These are phyloP conservation scores for Ascosphaera acerosa DNA, from an alignment of 2,329 filamentous ascomycete genomes.

Conservation along the genomic window DNA sequence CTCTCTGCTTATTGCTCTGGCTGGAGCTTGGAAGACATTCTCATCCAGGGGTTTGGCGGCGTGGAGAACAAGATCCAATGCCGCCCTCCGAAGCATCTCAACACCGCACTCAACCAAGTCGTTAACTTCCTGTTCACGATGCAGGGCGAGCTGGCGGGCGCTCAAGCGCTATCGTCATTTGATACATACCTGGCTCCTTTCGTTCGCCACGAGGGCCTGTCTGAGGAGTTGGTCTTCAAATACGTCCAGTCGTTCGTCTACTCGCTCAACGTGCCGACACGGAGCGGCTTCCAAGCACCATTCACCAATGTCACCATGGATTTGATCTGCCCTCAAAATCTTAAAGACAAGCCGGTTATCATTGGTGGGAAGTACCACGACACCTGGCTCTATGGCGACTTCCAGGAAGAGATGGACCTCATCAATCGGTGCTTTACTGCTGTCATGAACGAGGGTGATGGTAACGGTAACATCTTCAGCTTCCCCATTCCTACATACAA, in stretches of 20 bases:
- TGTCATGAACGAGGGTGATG: constrained; percentile 1
- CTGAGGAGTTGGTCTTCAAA: neutral
- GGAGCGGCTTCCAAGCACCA: neutral
- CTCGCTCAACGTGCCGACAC: constrained; percentile 1
- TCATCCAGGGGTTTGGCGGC: constrained; percentile 1
- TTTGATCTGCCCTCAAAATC: constrained; percentile 1
- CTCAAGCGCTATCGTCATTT: constrained; percentile 1
- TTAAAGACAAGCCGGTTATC: constrained; percentile 1
- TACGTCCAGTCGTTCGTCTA: constrained; percentile 1
- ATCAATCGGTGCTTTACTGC: constrained; percentile 1
- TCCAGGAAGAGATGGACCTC: constrained; percentile 1
- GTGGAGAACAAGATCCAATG: constrained; percentile 1
- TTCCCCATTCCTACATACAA: constrained; percentile 1
- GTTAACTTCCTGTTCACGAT: constrained; percentile 1
- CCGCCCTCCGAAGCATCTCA: constrained; percentile 1
- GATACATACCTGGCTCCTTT: constrained; percentile 1
- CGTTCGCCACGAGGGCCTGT: neutral
- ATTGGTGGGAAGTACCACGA: neutral
- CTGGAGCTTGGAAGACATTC: constrained; percentile 1
- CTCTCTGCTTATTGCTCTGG: constrained; percentile 1
- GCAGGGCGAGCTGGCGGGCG: neutral
- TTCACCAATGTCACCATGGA: constrained; percentile 1
- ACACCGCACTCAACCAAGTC: neutral
- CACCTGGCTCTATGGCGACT: constrained; percentile 1
- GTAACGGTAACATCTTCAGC: neutral